Conservation (phyloP, 2,329 filamentous ascomycete genomes). For the Rhynchosporium graminicola region DNA sequence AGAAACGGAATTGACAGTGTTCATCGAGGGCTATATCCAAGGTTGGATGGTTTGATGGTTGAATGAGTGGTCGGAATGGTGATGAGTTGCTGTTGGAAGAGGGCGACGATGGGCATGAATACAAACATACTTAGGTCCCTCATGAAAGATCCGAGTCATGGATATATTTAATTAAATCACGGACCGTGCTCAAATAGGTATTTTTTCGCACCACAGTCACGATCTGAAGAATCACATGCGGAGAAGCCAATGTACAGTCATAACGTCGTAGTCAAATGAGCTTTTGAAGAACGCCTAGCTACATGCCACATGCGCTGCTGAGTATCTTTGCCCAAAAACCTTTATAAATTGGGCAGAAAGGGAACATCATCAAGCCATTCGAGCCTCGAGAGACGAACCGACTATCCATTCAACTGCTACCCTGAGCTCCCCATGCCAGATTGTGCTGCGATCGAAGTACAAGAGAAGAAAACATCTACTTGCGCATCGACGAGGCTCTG, state of each 20-base stretch:
- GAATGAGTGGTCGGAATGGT: no score
- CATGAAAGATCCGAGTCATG: no score
- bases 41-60: no score
- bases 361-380: constrained; percentile 12
- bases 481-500: constrained; percentile 92
- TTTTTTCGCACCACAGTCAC: neutral
- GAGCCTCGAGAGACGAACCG: neutral
- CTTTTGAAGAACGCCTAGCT: constrained; percentile 34
- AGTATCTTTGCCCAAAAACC: constrained; percentile 20
- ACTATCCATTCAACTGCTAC: constrained; percentile 22
- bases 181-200: no score
- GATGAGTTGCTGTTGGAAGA: no score
- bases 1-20: no score
- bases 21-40: no score
- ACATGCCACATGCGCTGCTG: constrained; percentile 26
- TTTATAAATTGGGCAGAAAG: constrained; percentile 15
- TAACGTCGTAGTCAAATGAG: constrained; percentile 23
- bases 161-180: no score
- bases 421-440: constrained; percentile 19
- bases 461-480: constrained; percentile 48
- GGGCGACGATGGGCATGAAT: no score
- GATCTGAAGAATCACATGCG: neutral
- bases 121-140: no score
- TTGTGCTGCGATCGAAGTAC: constrained; percentile 22
- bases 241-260: constrained; percentile 1